Base-by-base conservation (phyloP, 495 filamentous ascomycete species). In the Extremus antarcticus region DNA sequence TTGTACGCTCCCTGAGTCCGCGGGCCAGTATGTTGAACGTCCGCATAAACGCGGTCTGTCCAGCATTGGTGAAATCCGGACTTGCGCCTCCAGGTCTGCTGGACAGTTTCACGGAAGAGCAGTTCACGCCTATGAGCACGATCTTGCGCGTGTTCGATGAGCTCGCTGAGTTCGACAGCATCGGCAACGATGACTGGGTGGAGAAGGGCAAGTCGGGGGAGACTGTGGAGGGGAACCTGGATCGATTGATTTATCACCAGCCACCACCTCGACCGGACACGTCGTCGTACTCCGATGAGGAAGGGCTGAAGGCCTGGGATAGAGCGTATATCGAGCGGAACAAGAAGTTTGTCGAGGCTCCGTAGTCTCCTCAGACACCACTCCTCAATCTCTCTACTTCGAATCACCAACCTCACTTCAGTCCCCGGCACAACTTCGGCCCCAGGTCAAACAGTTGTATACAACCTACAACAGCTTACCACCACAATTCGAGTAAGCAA, bases 51-150 rank as follows among this genome's bases (percentile, higher is more conserved):
- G 62, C 61, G 19, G 55, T 73, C 24, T 70, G 69, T 47, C 71
- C 71, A 3, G 70, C 65, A 21, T 62, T 71, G 29, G 63, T 74
- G 1, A 49, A 54, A 8, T 73, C 72, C 1, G 63, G 56, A 15
- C 50, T 74, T 2, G 64, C 63, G n/a, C 70, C 72, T 9, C 63
- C 67, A 2, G 58, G 61, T 9, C 53, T 74, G 25, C 43, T 68
- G n/a, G 60, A 68, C 1, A n/a, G 48, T 1, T 70, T 64, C 53
- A 67, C 64, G 10, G 63, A 69, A 49, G 70, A 74, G 47, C 66
- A 71, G 25, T 63, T 70, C 39, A 74, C 72, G 53, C 68, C 71
- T 0, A 68, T 74, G 59, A 59, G 51, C n/a, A 71, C 70, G 16
- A 64, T 64, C 16, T 47, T 70, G 35, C 63, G 63, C 39, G 64